Percentiles rank a stretch among this genome's conserved stretches.
Evolutionary conservation across 768 basidiomycete species (phyloP).

Genomic region (Amanita jacksonii): DNA sequence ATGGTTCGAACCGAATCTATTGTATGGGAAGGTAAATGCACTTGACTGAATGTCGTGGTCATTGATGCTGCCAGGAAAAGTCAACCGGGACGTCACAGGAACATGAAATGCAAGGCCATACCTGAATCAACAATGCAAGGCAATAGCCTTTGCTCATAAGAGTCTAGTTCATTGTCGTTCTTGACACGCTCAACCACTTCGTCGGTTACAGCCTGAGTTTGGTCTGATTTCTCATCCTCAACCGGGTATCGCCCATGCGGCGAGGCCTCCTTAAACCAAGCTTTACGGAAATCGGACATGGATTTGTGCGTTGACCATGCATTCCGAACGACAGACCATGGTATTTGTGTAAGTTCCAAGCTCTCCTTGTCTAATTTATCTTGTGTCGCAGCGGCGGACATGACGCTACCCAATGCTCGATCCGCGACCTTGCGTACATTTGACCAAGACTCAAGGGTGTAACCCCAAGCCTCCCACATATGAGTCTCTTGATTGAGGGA

Average conservation of each 20-base stretch:
- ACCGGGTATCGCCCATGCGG: slow-evolving; percentile 10
- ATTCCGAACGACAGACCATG: slow-evolving; percentile 56
- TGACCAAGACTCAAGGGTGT: slow-evolving; percentile 57
- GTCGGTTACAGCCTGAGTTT: slow-evolving; percentile 39
- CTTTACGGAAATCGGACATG: slow-evolving; percentile 40
- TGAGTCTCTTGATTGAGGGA: slow-evolving; percentile 8
- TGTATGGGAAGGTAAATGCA: slow-evolving; percentile 81
- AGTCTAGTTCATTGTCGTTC: slow-evolving; percentile 65
- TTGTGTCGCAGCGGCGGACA: slow-evolving; percentile 25
- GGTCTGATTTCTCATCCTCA: slow-evolving; percentile 20
- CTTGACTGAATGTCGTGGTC: slow-evolving; percentile 78
- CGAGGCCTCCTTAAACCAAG: slow-evolving; percentile 31
- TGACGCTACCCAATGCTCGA: slow-evolving; percentile 59
- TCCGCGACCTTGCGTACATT: slow-evolving; percentile 67
- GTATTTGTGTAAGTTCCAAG: slow-evolving; percentile 48
- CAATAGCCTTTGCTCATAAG: slow-evolving; percentile 74
- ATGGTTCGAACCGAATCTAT: slow-evolving; percentile 89
- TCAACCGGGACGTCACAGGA: slow-evolving; percentile 9
- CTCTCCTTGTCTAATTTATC: slow-evolving; percentile 26
- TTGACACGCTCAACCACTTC: slow-evolving; percentile 71
- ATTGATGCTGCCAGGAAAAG: slow-evolving; percentile 43
- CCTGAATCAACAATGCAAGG: slow-evolving; percentile 81
- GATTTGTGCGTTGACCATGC: slow-evolving; percentile 57
- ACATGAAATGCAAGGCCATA: slow-evolving; percentile 22
- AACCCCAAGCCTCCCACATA: slow-evolving; percentile 64